Percentiles rank a stretch among this genome's conserved stretches.
phyloP scores from a whole-genome alignment of 75 land plant species.

The Sequoiadendron giganteum region DNA sequence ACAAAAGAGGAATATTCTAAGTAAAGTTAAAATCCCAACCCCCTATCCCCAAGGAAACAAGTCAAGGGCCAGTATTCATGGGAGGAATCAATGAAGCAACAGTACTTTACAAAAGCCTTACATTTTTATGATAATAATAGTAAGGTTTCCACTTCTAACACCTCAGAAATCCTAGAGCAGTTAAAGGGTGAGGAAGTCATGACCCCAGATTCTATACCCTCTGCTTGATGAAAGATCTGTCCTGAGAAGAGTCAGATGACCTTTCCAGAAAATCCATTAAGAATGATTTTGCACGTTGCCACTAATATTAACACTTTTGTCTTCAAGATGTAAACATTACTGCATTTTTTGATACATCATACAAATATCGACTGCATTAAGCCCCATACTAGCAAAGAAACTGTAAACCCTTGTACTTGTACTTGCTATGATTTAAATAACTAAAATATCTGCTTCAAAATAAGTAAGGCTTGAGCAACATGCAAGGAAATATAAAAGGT shows the following conservation, averaged over 20 bases:
- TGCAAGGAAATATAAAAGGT: not conserved
- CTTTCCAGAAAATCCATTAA: not conserved
- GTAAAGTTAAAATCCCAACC: not conserved
- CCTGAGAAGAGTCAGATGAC: not conserved
- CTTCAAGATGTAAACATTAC: too few relatives aligned
- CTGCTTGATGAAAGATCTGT: not conserved
- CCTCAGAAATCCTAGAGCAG: not conserved
- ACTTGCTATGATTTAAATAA: too few relatives aligned
- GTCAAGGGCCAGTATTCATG: not conserved
- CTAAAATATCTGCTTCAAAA: not conserved
- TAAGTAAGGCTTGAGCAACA: not conserved
- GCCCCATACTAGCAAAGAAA: not conserved
- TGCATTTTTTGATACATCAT: too few relatives aligned
- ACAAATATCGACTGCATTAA: not conserved
- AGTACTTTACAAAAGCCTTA: not conserved
- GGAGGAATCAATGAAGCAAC: not conserved
- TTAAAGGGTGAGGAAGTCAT: not conserved
- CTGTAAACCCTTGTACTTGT: not conserved
- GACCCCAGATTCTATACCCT: not conserved
- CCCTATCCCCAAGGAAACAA: not conserved
- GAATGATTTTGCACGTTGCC: too few relatives aligned
- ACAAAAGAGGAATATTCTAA: not conserved
- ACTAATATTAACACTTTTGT: too few relatives aligned
- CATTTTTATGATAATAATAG: not conserved
- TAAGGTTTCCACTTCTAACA: not conserved